A percentile compares a stretch with the other conserved stretches of the same genome.
phyloP scores from a whole-genome alignment of 495 filamentous ascomycete genomes.

The Penicillium dipodomyicola region DNA sequence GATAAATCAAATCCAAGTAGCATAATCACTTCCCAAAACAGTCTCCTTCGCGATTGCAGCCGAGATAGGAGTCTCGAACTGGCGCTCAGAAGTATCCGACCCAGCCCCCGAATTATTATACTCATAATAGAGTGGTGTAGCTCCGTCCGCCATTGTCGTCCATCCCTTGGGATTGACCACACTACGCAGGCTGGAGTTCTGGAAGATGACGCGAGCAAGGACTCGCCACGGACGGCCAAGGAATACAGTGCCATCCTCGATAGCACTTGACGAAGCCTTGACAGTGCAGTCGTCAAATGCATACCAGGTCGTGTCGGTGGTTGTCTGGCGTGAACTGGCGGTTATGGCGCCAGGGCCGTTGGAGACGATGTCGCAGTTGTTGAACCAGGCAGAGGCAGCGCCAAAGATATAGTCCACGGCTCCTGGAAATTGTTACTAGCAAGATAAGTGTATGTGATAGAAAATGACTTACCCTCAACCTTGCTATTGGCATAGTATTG shows the following conservation, averaged over 20 bases:
- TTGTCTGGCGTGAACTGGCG: conserved; percentile 55
- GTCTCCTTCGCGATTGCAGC: conserved; percentile 45
- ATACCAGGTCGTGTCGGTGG: conserved; percentile 56
- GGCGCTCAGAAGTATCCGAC: conserved; percentile 51
- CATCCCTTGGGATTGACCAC: conserved; percentile 64
- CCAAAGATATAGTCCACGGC: conserved; percentile 66
- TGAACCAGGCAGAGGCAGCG: conserved; percentile 63
- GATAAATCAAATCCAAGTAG: conserved; percentile 37
- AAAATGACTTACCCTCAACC: conserved; percentile 48
- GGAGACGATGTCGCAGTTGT: conserved; percentile 57
- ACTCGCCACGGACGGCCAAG: conserved; percentile 67
- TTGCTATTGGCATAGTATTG: conserved; percentile 57
- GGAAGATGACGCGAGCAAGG: conserved; percentile 64
- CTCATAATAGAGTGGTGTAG: conserved; percentile 53
- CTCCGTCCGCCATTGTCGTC: conserved; percentile 49
- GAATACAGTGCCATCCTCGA: conserved; percentile 54
- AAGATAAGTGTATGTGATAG: not conserved
- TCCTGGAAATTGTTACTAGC: conserved; percentile 13
- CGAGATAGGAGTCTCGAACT: conserved; percentile 51
- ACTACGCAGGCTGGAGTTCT: conserved; percentile 51
- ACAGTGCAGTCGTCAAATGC: conserved; percentile 59
- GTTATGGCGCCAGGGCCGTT: conserved; percentile 51
- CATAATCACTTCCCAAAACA: conserved; percentile 53
- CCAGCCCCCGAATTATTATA: conserved; percentile 59
- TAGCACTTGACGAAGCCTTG: conserved; percentile 44